Conservation (phyloP, 176 grass and related monocot genomes). For the Triticum timopheevii region DNA sequence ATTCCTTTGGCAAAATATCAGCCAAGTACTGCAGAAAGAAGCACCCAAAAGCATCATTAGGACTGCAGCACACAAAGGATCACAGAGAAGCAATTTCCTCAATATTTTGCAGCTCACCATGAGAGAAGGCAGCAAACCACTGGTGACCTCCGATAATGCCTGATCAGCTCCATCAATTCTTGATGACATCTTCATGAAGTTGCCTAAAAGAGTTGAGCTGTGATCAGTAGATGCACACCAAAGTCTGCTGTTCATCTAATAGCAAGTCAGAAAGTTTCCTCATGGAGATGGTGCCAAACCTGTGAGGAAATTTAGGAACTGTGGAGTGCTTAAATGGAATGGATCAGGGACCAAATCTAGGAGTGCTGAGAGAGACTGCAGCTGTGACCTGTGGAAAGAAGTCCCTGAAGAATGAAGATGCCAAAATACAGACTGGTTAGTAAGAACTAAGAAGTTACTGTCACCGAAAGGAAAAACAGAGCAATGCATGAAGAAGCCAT, state of each 20-base stretch:
- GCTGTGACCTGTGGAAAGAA: constrained; percentile 58
- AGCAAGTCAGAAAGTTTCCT: background rate
- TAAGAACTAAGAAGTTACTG: background rate
- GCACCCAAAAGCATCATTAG: background rate
- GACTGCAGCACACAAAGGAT: background rate
- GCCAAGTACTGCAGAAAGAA: constrained; percentile 57
- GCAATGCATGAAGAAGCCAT: background rate
- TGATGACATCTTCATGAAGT: constrained; percentile 42
- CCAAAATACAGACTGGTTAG: background rate
- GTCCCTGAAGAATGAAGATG: constrained; percentile 43
- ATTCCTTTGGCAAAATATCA: constrained; percentile 76
- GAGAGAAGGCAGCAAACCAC: constrained; percentile 31
- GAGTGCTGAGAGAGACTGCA: constrained; percentile 41
- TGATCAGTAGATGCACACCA: constrained; percentile 14
- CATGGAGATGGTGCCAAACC: constrained; percentile 32
- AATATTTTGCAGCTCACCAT: constrained; percentile 46
- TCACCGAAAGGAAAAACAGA: background rate
- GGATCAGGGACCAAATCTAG: constrained; percentile 51
- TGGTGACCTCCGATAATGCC: constrained; percentile 38
- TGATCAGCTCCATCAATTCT: constrained; percentile 5
- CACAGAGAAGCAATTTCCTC: background rate
- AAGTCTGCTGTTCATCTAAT: background rate
- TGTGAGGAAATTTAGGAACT: constrained; percentile 58
- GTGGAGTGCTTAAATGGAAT: constrained; percentile 54
- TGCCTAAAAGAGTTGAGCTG: constrained; percentile 35